Percentiles rank a stretch among this genome's conserved stretches.
phyloP scores from a whole-genome alignment of 148 eudicot genomes.

The Pouteria glomerata region DNA sequence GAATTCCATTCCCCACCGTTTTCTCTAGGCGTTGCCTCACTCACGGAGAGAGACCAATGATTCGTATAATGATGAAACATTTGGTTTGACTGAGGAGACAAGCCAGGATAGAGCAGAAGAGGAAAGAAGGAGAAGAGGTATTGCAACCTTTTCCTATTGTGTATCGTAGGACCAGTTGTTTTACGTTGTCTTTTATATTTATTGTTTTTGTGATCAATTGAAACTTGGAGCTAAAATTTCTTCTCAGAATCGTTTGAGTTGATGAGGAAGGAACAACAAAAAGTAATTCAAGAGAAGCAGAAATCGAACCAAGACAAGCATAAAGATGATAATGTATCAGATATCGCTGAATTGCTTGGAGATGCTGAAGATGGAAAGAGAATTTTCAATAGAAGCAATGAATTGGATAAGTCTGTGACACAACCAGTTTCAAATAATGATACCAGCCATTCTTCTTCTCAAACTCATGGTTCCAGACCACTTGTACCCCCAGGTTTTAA shows the following conservation, averaged over 20 bases:
- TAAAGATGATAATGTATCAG: slow-evolving; percentile 31
- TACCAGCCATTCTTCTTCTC: slow-evolving; percentile 44
- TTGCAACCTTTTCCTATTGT: slow-evolving; percentile 3
- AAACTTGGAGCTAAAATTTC: neutral
- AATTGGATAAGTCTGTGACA: slow-evolving; percentile 26
- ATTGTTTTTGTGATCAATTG: neutral
- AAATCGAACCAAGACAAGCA: slow-evolving; percentile 45
- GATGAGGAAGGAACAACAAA: slow-evolving; percentile 95
- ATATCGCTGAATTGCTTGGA: slow-evolving; percentile 26
- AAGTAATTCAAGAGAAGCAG: slow-evolving; percentile 76
- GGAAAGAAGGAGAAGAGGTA: slow-evolving; percentile 91
- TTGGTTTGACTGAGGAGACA: slow-evolving; percentile 72
- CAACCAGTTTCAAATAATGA: slow-evolving; percentile 40
- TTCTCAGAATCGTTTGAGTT: slow-evolving; percentile 80
- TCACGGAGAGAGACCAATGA: slow-evolving; percentile 65
- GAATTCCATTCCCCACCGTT: neutral
- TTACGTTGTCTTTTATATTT: neutral
- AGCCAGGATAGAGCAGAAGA: slow-evolving; percentile 87
- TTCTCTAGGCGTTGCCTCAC: slow-evolving; percentile 70
- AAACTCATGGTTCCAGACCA: slow-evolving; percentile 61
- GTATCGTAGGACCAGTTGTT: neutral
- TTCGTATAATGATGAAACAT: slow-evolving; percentile 85
- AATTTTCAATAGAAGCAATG: slow-evolving; percentile 19
- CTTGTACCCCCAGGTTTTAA: slow-evolving; percentile 96
- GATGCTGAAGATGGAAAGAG: slow-evolving; percentile 32